phyloP scores from a whole-genome alignment of 2,329 filamentous ascomycete genomes.

The Arthrobotrys musiformis region DNA sequence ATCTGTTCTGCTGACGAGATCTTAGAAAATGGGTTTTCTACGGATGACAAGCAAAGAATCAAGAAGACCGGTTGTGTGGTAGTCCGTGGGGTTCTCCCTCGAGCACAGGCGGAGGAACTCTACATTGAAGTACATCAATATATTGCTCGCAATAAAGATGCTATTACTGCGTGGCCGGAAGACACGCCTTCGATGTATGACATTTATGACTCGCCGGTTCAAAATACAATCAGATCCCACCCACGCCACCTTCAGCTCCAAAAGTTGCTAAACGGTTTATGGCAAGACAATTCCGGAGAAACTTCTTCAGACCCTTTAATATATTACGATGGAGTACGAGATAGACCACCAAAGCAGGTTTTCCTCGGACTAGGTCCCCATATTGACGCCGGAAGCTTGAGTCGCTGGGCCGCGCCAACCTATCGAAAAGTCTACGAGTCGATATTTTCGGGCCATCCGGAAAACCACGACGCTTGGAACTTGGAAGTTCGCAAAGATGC shows the following conservation, averaged over 20 bases:
- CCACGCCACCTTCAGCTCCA: slow-evolving; percentile 63
- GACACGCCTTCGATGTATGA: slow-evolving; percentile 63
- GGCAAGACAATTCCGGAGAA: slow-evolving; percentile 60
- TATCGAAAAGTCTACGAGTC: slow-evolving; percentile 63
- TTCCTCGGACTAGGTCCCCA: slow-evolving; percentile 65
- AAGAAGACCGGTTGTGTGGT: slow-evolving; percentile 60
- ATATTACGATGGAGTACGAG: slow-evolving; percentile 64
- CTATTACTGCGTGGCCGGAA: slow-evolving; percentile 62
- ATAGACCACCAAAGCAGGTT: slow-evolving; percentile 62
- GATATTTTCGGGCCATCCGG: slow-evolving; percentile 63
- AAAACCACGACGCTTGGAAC: slow-evolving; percentile 63
- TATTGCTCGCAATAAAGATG: slow-evolving; percentile 61
- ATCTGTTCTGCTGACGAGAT: slow-evolving; percentile 60
- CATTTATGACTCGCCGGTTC: slow-evolving; percentile 63
- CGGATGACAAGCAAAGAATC: slow-evolving; percentile 58
- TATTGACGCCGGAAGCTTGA: slow-evolving; percentile 65
- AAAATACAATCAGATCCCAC: slow-evolving; percentile 63
- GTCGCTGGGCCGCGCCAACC: slow-evolving; percentile 63
- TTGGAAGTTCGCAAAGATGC: slow-evolving; percentile 62
- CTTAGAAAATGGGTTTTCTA: slow-evolving; percentile 55
- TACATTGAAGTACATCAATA: slow-evolving; percentile 61
- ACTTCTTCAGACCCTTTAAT: slow-evolving; percentile 62
- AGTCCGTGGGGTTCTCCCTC: slow-evolving; percentile 57
- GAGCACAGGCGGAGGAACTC: slow-evolving; percentile 57
- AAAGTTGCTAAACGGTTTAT: slow-evolving; percentile 63